phyloP scores from a whole-genome alignment of 2,329 filamentous ascomycete species.

The Neophaeococcomyces aloes region DNA sequence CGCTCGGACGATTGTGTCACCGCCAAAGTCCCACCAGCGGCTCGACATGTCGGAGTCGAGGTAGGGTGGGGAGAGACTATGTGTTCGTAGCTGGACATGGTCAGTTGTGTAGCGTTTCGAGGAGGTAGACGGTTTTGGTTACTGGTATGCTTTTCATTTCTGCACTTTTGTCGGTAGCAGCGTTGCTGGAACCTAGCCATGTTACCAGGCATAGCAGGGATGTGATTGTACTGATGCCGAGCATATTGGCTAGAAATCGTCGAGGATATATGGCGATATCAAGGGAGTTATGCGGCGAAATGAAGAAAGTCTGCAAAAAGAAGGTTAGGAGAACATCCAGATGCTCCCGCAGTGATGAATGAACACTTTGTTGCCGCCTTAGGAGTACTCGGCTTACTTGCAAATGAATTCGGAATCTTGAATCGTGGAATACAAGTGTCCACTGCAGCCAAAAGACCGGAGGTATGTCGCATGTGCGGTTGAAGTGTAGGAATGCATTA shows the following conservation, averaged over 20 bases:
- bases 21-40: conserved; percentile 98
- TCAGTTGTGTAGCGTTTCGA: conserved; percentile 12
- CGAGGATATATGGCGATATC: neutral
- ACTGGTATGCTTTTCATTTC: conserved; percentile 58
- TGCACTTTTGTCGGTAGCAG: conserved; percentile 41
- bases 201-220: conserved; percentile 23
- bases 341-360: conserved; percentile 3
- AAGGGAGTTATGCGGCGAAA: neutral
- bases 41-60: conserved; percentile 96
- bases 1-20: conserved; percentile 73
- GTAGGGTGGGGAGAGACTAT: conserved; percentile 77
- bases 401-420: too few species aligned
- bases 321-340: conserved; percentile 3
- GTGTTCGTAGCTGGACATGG: conserved; percentile 62
- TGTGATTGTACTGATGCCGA: neutral
- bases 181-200: conserved; percentile 22
- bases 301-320: neutral
- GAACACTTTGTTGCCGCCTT: too few species aligned
- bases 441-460: too few species aligned
- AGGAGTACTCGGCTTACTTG: too few species aligned
- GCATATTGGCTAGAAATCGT: conserved; percentile 2
- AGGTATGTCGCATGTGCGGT: too few species aligned
- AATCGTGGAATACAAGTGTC: too few species aligned
- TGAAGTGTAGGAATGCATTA: too few species aligned
- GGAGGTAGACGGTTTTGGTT: conserved; percentile 27